phyloP scores from a whole-genome alignment of 164 flowering plant genomes.

The Taxillus chinensis region DNA sequence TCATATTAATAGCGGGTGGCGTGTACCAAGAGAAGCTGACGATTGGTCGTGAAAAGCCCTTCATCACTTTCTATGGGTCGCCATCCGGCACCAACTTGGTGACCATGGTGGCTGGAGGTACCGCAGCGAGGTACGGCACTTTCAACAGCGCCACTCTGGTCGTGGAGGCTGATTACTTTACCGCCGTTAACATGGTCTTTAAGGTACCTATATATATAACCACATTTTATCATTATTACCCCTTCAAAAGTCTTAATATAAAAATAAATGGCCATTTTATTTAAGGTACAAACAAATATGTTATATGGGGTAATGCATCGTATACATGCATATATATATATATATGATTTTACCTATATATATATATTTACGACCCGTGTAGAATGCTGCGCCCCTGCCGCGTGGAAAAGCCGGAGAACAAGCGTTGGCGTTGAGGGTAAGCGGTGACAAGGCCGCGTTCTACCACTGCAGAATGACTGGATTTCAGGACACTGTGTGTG shows the following conservation, averaged over 20 bases:
- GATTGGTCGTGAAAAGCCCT: constrained; percentile 32
- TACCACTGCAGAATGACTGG: constrained; percentile 42
- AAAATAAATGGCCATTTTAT: too few relatives aligned
- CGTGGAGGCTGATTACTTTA: too few relatives aligned
- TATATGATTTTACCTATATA: background rate
- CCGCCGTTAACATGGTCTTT: too few relatives aligned
- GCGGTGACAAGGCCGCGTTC: constrained; percentile 45
- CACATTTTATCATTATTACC: too few relatives aligned
- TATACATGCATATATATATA: too few relatives aligned
- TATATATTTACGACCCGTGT: background rate
- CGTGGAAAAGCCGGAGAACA: constrained; percentile 34
- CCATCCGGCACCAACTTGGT: constrained; percentile 17
- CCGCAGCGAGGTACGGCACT: too few relatives aligned
- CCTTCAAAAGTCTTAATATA: too few relatives aligned
- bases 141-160: too few relatives aligned
- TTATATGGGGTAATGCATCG: background rate
- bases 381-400: constrained; percentile 71
- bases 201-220: too few relatives aligned
- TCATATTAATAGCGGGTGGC: constrained; percentile 38
- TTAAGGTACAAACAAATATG: too few relatives aligned
- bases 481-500: constrained; percentile 52
- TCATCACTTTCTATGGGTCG: constrained; percentile 41
- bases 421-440: constrained; percentile 44
- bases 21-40: constrained; percentile 42
- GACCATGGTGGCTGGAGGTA: too few relatives aligned